phyloP scores from a whole-genome alignment of 2,329 filamentous ascomycete genomes.

The Bipolaris sorokiniana region DNA sequence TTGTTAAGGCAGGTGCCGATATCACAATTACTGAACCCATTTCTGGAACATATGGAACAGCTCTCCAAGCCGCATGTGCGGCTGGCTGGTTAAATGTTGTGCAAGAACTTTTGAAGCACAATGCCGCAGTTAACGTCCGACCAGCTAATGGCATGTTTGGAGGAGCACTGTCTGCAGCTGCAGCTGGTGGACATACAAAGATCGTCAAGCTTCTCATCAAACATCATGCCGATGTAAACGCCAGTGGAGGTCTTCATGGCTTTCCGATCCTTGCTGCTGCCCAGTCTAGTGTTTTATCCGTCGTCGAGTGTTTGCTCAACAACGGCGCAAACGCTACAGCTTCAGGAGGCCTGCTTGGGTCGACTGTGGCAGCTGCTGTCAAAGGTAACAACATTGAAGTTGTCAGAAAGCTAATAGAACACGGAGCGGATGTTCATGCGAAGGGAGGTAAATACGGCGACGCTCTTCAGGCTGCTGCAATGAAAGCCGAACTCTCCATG shows the following conservation, averaged over 20 bases:
- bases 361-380: conserved; percentile 26
- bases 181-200: conserved; percentile 9
- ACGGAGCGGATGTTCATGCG: conserved; percentile 27
- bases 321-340: conserved; percentile 20
- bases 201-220: conserved; percentile 23
- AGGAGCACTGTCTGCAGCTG: conserved; percentile 21
- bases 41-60: conserved; percentile 27
- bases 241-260: conserved; percentile 23
- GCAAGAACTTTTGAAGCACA: conserved; percentile 19
- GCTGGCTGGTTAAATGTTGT: conserved; percentile 22
- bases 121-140: conserved; percentile 24
- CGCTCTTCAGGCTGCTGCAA: conserved; percentile 24
- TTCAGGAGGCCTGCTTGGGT: conserved; percentile 17
- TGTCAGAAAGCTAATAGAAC: conserved; percentile 29
- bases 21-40: conserved; percentile 14
- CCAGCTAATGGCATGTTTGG: conserved; percentile 24
- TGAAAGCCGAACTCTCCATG: conserved; percentile 21
- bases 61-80: conserved; percentile 30
- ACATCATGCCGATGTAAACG: conserved; percentile 25
- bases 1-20: conserved; percentile 24
- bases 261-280: conserved; percentile 29
- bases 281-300: conserved; percentile 7
- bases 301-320: conserved; percentile 22
- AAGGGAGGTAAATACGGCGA: conserved; percentile 28
- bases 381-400: conserved; percentile 20